Evolutionary conservation across 768 basidiomycete genomes (phyloP).

Genomic region (Phanerochaete sordida): DNA sequence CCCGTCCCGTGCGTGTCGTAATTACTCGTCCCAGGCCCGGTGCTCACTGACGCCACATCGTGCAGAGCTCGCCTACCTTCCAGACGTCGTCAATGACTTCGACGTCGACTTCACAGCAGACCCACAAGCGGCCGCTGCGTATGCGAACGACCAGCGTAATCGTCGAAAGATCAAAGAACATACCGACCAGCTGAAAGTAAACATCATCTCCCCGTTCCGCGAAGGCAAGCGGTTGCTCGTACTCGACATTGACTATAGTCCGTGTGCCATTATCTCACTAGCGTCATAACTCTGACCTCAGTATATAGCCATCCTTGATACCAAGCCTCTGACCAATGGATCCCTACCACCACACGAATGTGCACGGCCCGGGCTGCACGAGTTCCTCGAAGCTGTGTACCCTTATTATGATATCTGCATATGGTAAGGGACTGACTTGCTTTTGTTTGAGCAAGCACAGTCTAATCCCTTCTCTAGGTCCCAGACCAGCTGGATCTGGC

Average conservation of each 20-base stretch:
- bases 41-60: neutral
- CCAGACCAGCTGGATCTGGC: slow-evolving; percentile 87
- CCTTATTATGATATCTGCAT: slow-evolving; percentile 87
- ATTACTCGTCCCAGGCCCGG: neutral
- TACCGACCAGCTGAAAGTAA: slow-evolving; percentile 56
- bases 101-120: slow-evolving; percentile 76
- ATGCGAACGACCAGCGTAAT: slow-evolving; percentile 77
- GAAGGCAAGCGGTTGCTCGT: slow-evolving; percentile 79
- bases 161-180: slow-evolving; percentile 77
- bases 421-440: slow-evolving; percentile 46
- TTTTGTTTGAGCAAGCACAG: neutral
- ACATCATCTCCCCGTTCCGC: slow-evolving; percentile 75
- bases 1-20: slow-evolving; percentile 45
- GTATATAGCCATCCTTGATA: slow-evolving; percentile 70
- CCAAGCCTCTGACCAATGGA: slow-evolving; percentile 80
- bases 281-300: neutral
- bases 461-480: slow-evolving; percentile 41
- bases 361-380: slow-evolving; percentile 78
- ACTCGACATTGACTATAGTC: slow-evolving; percentile 87
- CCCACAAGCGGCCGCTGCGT: slow-evolving; percentile 51
- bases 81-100: slow-evolving; percentile 75
- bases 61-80: slow-evolving; percentile 59
- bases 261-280: slow-evolving; percentile 17
- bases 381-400: slow-evolving; percentile 78
- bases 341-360: slow-evolving; percentile 78